Base-by-base conservation (phyloP, 805 yeast species). In the Kluyveromyces starmeri region DNA sequence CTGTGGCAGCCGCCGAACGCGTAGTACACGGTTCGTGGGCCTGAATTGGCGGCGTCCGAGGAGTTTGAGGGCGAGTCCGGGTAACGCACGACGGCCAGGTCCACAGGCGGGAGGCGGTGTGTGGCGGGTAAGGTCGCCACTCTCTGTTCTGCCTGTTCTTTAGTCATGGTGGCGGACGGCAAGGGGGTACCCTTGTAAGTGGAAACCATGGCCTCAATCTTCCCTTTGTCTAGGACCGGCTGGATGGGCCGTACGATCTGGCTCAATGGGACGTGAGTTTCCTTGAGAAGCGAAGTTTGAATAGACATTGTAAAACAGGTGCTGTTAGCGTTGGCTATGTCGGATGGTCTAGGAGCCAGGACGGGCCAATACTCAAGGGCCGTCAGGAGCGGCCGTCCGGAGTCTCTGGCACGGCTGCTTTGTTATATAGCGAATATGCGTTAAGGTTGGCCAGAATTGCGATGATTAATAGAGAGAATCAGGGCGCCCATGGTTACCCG, bases 1-100 rank as follows among this genome's bases (percentile, higher is more conserved):
- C 95, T 59, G 51, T 84, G 95, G 51, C 95, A 84, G 0, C 95
- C 95, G 5, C 95, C 95, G 58, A 84, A 84, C 1, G 88, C 94
- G 57, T 82, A 83, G 50, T 78, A 83, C 53, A 68, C 69, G 23
- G 58, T 65, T n/a, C n/a, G n/a, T n/a, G n/a, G n/a, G n/a, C n/a
- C n/a, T n/a, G n/a, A n/a, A n/a, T n/a, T n/a, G n/a, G n/a, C n/a
- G n/a, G n/a, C n/a, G n/a, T n/a, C n/a, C n/a, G n/a, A n/a, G n/a
- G n/a, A n/a, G n/a, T n/a, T n/a, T 32, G 71, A 59, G 2, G 84
- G 89, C 6, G 69, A 53, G 20, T 30, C 33, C 26, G 33, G 25
- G 27, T 79, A 80, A 27, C 78, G 64, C 2, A 83, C 82, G 23
- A 68, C 67, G 42, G 84, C 58, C 0, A 84, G 85, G 55, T 84